Evolutionary conservation across 192 early-diverging fungal genomes (phyloP), one percentile per base, ranked within the genome.

Genomic region (Spizellomyces punctatus): DNA sequence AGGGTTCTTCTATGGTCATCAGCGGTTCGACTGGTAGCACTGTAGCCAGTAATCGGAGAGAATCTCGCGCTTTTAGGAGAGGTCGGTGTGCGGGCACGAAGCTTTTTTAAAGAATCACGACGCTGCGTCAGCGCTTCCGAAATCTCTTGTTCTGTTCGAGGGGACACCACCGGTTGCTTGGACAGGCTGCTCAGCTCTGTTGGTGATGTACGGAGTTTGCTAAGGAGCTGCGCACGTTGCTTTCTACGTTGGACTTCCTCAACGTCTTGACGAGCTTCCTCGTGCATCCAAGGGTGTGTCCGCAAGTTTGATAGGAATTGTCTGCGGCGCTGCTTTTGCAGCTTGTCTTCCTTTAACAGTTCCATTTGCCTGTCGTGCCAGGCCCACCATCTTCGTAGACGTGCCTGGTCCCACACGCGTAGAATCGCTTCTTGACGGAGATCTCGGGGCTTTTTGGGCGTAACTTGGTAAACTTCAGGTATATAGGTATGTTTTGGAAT

Each of bases 251-350:
- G 43, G 47, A 63, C 46, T 16, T 75, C 58, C 10, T 69, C 73
- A 21, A 56, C 48, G 19, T 69, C 6, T 21, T 43, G 43, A 6
- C 45, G 36, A 14, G 16, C 12, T 46, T 47, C 17, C 47, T 19
- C 10, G 49, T 73, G 49, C 45, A 75, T 63, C 73, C 73, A 75
- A 21, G 73, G 63, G 45, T 75, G 73, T 21, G 57, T 59, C 0
- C 73, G 65, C 8, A 75, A 50, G 66, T 75, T 75, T 58, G 66
- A 52, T 8, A 75, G 61, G 60, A 75, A 75, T 54, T 75, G 66
- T 8, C 73, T 66, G 14, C 73, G 65, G 14, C 73, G 73, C 41
- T 62, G 47, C 16, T 62, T 67, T 27, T 68, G 65, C 65, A 68
- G 16, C 21, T 73, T 59, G 2, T 56, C 72, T 63, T 67, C 58